These are phyloP conservation scores for Beauveria brongniartii DNA, from an alignment of 2,329 filamentous ascomycete species.

Conservation along the genomic window DNA sequence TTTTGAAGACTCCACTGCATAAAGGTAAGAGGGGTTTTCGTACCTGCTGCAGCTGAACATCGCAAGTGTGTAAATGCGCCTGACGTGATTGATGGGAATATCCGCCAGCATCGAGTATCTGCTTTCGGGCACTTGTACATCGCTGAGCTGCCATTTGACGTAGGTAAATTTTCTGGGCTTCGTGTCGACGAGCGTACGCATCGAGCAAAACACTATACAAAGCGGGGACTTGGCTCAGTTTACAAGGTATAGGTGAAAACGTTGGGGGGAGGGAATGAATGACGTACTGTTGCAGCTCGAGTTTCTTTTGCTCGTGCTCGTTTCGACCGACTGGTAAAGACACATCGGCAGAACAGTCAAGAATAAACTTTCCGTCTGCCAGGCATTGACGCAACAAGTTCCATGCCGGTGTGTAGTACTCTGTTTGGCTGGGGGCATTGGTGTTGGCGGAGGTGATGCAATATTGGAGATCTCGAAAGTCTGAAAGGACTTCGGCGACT, in stretches of 20 bases:
- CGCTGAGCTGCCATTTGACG: constrained; percentile 51
- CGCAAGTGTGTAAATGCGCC: constrained; percentile 43
- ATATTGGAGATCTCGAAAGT: constrained; percentile 55
- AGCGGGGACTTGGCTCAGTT: not conserved
- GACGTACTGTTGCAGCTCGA: constrained; percentile 53
- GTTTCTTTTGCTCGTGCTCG: constrained; percentile 51
- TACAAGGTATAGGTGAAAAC: not conserved
- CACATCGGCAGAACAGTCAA: constrained; percentile 55
- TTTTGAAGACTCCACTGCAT: not conserved
- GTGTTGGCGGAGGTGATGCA: constrained; percentile 50
- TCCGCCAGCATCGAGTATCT: constrained; percentile 41
- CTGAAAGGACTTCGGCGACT: constrained; percentile 53
- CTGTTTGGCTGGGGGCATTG: constrained; percentile 45
- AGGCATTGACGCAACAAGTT: constrained; percentile 53
- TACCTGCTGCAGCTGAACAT: constrained; percentile 50
- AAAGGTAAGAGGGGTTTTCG: constrained; percentile 20
- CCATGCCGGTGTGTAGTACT: constrained; percentile 59
- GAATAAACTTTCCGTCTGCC: constrained; percentile 55
- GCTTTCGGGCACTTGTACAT: constrained; percentile 48
- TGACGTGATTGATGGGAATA: constrained; percentile 39
- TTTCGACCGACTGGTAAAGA: constrained; percentile 45
- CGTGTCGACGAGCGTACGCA: constrained; percentile 52
- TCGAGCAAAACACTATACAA: constrained; percentile 46
- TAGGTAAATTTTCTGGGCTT: constrained; percentile 56
- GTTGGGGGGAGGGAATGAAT: constrained; percentile 4